Conservation (phyloP, 192 early-diverging fungal species). For the Borealophlyctis nickersoniae region DNA sequence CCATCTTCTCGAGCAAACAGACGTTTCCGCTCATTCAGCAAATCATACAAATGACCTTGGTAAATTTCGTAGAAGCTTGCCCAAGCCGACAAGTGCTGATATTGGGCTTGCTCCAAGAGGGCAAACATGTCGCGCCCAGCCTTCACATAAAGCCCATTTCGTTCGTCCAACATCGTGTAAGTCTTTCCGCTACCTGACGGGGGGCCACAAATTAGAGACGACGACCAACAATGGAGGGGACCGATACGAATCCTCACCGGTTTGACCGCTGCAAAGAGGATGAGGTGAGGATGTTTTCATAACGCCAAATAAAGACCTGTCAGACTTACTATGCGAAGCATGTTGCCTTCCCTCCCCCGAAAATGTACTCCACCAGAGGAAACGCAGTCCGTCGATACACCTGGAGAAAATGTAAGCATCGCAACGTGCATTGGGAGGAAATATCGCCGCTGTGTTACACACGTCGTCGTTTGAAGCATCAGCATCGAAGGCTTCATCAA, state of each 20-base stretch:
- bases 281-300: neutral
- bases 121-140: conserved; percentile 91
- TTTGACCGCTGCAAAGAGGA: conserved; percentile 28
- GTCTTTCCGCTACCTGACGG: conserved; percentile 95
- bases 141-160: conserved; percentile 85
- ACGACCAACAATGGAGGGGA: too few species aligned
- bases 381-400: conserved; percentile 88
- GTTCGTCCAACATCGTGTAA: conserved; percentile 90
- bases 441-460: conserved; percentile 1
- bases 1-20: conserved; percentile 97
- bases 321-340: conserved; percentile 93
- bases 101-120: conserved; percentile 63
- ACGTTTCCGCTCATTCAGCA: conserved; percentile 85
- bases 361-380: conserved; percentile 93
- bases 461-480: conserved; percentile 77
- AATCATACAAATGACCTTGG: conserved; percentile 90
- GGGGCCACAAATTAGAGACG: too few species aligned
- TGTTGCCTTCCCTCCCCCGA: conserved; percentile 92
- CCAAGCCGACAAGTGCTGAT: conserved; percentile 72
- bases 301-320: neutral
- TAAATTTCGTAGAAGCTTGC: conserved; percentile 98
- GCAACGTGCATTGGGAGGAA: conserved; percentile 1
- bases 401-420: too few species aligned
- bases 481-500: conserved; percentile 95
- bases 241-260: too few species aligned